Conservation (phyloP, 441 rosid genomes). For the Erodium moschatum region DNA sequence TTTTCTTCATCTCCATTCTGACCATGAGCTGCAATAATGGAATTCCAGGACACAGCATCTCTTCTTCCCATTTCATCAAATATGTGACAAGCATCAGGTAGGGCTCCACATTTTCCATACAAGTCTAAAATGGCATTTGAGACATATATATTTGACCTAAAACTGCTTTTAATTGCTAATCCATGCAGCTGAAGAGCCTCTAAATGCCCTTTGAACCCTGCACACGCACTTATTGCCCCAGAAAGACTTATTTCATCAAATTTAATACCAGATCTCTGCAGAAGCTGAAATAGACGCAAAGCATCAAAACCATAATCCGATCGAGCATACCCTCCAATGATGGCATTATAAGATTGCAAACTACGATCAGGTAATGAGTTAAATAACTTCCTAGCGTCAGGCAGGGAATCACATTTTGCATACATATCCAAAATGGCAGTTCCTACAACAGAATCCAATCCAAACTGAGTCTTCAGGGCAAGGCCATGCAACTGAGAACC, state of each 20-base stretch:
- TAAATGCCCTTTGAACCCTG: conserved; percentile 41
- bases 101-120: conserved; percentile 81
- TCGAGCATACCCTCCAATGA: conserved; percentile 60
- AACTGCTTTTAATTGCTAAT: conserved; percentile 38
- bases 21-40: conserved; percentile 70
- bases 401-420: conserved; percentile 58
- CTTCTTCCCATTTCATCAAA: conserved; percentile 64
- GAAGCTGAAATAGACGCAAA: conserved; percentile 40
- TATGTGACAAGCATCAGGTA: conserved; percentile 51
- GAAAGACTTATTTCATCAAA: conserved; percentile 74
- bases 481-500: not conserved
- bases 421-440: conserved; percentile 90
- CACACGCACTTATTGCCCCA: conserved; percentile 78
- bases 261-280: conserved; percentile 49
- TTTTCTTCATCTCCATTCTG: conserved; percentile 55
- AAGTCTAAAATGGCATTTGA: conserved; percentile 78
- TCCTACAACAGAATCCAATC: conserved; percentile 57
- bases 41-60: conserved; percentile 88
- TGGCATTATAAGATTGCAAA: conserved; percentile 74
- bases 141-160: conserved; percentile 44
- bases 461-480: conserved; percentile 58
- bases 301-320: conserved; percentile 52
- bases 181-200: conserved; percentile 74
- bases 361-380: conserved; percentile 42
- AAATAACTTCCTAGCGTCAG: conserved; percentile 59